Base-by-base conservation (phyloP, 2,329 filamentous ascomycete species). In the Colletotrichum musae region DNA sequence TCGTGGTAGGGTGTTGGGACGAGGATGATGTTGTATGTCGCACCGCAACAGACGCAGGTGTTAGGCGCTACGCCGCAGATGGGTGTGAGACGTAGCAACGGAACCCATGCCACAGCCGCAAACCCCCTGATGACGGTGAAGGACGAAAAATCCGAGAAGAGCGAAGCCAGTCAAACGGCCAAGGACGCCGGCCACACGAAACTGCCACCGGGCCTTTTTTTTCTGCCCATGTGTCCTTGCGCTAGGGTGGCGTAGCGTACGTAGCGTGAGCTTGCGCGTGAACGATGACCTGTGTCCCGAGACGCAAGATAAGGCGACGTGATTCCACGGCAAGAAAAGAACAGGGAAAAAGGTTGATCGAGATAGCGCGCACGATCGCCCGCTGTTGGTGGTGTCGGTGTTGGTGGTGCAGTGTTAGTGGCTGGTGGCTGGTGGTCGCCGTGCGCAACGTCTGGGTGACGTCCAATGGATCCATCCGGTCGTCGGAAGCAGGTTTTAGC, bases 361-460 rank as follows among this genome's bases (percentile, higher is more conserved):
- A 70, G 57, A 67, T 70, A 61, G 67, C 63, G 56, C 56, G 36
- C 36, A 50, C 53, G 58, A 10, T 51, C 28, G 36, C 47, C 39
- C 18, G 39, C 50, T 43, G 48, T 41, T 28, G 39, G 39, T 13
- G 24, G 36, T 45, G 47, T 24, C 3, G 21, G 21, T 24, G 32
- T 36, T 36, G 32, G 32, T 36, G 32, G 32, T 36, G 32, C 32
- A 36, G 32, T 36, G 21, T 24, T 24, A 36, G 32, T 36, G 32
- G 32, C 32, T 36, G 32, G 59, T 58, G 18, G 53, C 65, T 64
- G 53, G 59, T 53, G 57, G 67, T 70, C 51, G 67, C 67, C 57
- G 57, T 70, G 67, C 67, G 67, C 67, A 70, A 70, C 67, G 57
- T 53, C 51, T 51, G 26, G 63, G 67, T 45, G 57, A 70, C 57